These are phyloP conservation scores for Hanseniaspora lachancei DNA, from an alignment of 805 yeast species.

Conservation along the genomic window DNA sequence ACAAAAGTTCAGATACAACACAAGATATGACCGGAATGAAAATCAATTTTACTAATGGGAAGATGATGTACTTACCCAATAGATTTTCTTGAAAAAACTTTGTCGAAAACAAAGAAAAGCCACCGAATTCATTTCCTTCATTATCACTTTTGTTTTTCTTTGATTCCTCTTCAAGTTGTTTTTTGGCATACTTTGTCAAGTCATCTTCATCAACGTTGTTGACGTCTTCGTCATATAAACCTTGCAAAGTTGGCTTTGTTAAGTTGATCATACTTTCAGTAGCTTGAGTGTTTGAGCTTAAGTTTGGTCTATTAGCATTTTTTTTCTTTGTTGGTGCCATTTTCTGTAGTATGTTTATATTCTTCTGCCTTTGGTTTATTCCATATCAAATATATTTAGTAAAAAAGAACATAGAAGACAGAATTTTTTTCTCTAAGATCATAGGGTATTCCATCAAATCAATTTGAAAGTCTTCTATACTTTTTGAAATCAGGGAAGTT, in stretches of 20 bases:
- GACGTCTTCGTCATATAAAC: constrained; percentile 36
- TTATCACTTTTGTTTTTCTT: neutral
- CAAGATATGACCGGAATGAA: neutral
- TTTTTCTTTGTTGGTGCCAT: neutral
- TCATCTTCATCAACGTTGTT: constrained; percentile 23
- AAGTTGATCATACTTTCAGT: constrained; percentile 33
- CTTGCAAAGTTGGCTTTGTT: constrained; percentile 40
- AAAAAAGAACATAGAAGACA: too few relatives aligned
- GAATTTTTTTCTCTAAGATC: too few relatives aligned
- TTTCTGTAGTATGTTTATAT: neutral
- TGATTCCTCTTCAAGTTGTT: neutral
- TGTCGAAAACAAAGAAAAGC: neutral
- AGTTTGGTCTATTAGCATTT: neutral
- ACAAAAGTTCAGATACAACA: neutral
- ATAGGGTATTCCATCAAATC: too few relatives aligned
- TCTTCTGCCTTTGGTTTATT: too few relatives aligned
- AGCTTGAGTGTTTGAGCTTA: neutral
- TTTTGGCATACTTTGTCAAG: neutral
- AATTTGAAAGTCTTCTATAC: too few relatives aligned
- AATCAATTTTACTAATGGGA: neutral
- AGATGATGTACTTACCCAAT: neutral
- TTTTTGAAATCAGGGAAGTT: neutral
- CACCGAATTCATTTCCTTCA: neutral
- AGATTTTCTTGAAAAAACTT: neutral
- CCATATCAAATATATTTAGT: too few relatives aligned